Percentiles rank a stretch among this genome's conserved stretches.
phyloP scores from a whole-genome alignment of 177 flowering plant species.

The Telopea speciosissima region DNA sequence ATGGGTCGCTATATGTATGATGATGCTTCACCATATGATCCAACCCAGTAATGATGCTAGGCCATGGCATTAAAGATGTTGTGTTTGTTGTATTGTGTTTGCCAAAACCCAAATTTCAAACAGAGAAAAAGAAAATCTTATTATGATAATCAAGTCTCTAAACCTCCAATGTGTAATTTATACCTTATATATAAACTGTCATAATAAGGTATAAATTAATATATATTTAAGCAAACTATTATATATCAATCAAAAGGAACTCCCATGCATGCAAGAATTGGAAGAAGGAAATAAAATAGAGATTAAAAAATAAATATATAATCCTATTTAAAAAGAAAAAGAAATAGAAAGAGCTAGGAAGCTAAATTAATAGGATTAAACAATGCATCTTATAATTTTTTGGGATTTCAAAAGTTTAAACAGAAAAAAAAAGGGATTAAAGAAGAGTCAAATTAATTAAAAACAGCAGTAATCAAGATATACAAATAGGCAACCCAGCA shows the following conservation, averaged over 20 bases:
- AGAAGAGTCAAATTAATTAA: conserved; percentile 1
- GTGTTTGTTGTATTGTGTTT: too few species aligned
- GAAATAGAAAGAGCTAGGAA: background rate
- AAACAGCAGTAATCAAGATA: conserved; percentile 15
- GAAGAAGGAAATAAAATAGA: background rate
- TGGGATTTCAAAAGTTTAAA: too few species aligned
- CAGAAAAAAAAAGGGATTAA: conserved; percentile 2
- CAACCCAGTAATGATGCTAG: too few species aligned
- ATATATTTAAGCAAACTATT: too few species aligned
- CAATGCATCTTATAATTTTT: conserved; percentile 1
- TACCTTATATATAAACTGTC: too few species aligned
- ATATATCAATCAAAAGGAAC: background rate
- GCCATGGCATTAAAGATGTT: too few species aligned
- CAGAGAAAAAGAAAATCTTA: too few species aligned
- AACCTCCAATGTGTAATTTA: conserved; percentile 5
- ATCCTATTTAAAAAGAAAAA: background rate
- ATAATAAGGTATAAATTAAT: too few species aligned
- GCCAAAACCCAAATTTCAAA: too few species aligned
- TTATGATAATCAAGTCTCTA: too few species aligned
- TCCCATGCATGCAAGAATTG: background rate
- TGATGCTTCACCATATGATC: too few species aligned
- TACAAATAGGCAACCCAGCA: conserved; percentile 18
- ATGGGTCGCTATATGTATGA: too few species aligned
- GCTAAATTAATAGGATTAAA: background rate
- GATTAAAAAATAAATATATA: background rate